phyloP scores from a whole-genome alignment of 768 basidiomycete genomes.

The Pleurotus pulmonarius region DNA sequence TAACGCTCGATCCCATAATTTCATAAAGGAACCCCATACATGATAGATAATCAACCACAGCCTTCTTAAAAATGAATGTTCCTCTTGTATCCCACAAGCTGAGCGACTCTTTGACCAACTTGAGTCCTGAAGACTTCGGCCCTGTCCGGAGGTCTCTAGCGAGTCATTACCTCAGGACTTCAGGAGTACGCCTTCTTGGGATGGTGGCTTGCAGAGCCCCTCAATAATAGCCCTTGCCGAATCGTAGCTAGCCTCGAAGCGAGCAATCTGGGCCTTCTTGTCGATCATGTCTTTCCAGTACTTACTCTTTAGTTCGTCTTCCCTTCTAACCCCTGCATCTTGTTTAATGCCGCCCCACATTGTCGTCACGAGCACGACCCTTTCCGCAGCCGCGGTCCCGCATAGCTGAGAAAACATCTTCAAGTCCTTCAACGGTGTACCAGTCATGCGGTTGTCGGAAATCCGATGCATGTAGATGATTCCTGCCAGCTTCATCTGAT shows the following conservation, averaged over 20 bases:
- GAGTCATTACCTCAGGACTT: too few species aligned
- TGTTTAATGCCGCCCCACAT: conserved; percentile 38
- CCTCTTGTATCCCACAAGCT: too few species aligned
- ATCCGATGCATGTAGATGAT: conserved; percentile 28
- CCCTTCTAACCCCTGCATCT: conserved; percentile 6
- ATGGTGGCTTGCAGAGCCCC: neutral
- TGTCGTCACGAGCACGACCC: conserved; percentile 46
- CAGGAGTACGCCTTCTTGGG: too few species aligned
- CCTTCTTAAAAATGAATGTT: too few species aligned
- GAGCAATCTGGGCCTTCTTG: neutral
- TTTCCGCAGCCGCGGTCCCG: conserved; percentile 38
- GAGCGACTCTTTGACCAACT: too few species aligned
- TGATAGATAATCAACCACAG: too few species aligned
- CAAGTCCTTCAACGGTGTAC: conserved; percentile 40
- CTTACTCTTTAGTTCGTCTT: conserved; percentile 4
- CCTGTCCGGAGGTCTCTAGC: too few species aligned
- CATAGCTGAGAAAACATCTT: conserved; percentile 47
- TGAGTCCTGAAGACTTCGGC: too few species aligned
- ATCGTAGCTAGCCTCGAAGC: conserved; percentile 4
- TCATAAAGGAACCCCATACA: too few species aligned
- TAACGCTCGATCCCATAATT: too few species aligned
- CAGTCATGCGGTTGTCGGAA: conserved; percentile 35
- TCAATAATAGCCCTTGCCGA: conserved; percentile 9
- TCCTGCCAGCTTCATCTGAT: conserved; percentile 21
- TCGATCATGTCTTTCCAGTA: conserved; percentile 11